Percentiles rank a stretch among this genome's conserved stretches.
These are phyloP conservation scores for Musa schizocarpa DNA, from an alignment of 176 grass and related monocot genomes.

Conservation along the genomic window DNA sequence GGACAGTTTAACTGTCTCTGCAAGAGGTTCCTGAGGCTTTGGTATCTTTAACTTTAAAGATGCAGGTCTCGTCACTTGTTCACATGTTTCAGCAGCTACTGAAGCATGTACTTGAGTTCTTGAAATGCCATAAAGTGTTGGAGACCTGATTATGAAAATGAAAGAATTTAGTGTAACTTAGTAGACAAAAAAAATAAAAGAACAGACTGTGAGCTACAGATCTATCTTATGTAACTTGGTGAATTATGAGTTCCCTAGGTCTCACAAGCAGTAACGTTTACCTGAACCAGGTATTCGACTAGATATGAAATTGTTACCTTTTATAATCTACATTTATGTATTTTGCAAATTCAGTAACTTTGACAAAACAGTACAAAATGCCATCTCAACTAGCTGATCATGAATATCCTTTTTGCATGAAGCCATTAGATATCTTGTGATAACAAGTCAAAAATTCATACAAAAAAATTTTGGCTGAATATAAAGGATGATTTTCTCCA, in stretches of 20 bases:
- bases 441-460: not conserved
- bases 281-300: too few species aligned
- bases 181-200: not conserved
- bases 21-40: slow-evolving; percentile 55
- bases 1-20: slow-evolving; percentile 46
- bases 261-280: too few species aligned
- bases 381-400: not conserved
- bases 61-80: slow-evolving; percentile 42
- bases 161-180: not conserved
- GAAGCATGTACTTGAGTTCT: slow-evolving; percentile 33
- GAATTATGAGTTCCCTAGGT: too few species aligned
- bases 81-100: slow-evolving; percentile 40
- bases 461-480: not conserved
- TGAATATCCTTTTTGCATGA: not conserved
- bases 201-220: not conserved
- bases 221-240: too few species aligned
- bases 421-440: not conserved
- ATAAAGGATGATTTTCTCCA: not conserved
- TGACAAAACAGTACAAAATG: not conserved
- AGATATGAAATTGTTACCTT: too few species aligned
- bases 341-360: not conserved
- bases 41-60: slow-evolving; percentile 31
- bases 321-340: too few species aligned
- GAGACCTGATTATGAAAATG: slow-evolving; percentile 39
- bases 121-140: slow-evolving; percentile 67